These are phyloP conservation scores for Amanita rubescens DNA, from an alignment of 768 basidiomycete genomes.

Conservation along the genomic window DNA sequence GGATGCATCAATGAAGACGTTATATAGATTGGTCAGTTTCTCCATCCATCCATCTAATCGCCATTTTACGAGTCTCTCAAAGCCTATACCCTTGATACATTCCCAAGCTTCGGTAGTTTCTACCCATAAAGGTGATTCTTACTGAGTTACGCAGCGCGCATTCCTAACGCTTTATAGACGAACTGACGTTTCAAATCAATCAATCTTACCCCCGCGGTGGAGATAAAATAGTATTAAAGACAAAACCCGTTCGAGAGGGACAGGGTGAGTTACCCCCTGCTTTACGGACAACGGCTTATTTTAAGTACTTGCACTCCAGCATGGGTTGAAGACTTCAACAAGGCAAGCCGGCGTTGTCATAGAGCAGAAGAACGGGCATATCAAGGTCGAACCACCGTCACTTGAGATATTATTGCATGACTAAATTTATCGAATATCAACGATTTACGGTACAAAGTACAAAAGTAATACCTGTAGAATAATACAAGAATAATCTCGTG, in stretches of 20 bases:
- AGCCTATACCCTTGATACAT: slow-evolving; percentile 75
- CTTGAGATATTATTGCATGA: background rate
- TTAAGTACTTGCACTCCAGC: slow-evolving; percentile 12
- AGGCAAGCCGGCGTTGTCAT: slow-evolving; percentile 35
- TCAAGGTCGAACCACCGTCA: background rate
- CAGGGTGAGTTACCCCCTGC: slow-evolving; percentile 25
- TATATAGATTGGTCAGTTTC: slow-evolving; percentile 75
- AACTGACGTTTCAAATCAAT: slow-evolving; percentile 57
- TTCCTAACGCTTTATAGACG: slow-evolving; percentile 36
- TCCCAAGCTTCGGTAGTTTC: slow-evolving; percentile 28
- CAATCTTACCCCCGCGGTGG: slow-evolving; percentile 70
- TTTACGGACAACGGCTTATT: background rate
- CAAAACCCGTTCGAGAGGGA: slow-evolving; percentile 51
- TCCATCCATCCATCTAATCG: background rate
- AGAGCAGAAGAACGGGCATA: slow-evolving; percentile 36
- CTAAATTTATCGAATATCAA: background rate
- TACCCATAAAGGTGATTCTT: slow-evolving; percentile 4
- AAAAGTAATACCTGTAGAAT: background rate
- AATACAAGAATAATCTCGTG: background rate
- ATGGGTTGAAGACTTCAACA: slow-evolving; percentile 31
- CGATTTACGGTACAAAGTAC: background rate
- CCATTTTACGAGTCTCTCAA: background rate
- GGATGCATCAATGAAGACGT: slow-evolving; percentile 55
- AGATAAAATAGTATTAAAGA: slow-evolving; percentile 55
- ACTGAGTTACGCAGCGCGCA: background rate